Base-by-base conservation (phyloP, 805 yeast genomes). In the Komagataella mondaviorum region DNA sequence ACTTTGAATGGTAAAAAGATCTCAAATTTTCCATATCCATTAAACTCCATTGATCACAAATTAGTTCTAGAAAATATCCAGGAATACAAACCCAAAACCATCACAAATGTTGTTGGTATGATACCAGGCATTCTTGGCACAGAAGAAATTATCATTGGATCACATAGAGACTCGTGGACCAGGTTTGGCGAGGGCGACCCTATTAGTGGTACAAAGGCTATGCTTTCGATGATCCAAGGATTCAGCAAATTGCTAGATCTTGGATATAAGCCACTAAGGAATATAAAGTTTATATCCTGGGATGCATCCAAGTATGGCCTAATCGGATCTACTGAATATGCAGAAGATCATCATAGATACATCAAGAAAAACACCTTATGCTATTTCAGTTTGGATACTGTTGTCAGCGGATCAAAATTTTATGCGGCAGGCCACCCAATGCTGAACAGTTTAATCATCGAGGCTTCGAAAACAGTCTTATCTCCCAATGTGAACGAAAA, bases 341-440 rank as follows among this genome's bases (percentile, higher is more conserved):
- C 79, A 45, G 82, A 78, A 62, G 71, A 65, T 55, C 70, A 71
- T 50, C 65, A 74, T 16, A 64, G 63, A 36, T 54, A 57, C 6
- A 65, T 76, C 54, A 65, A 66, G 50, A 64, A 63, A 47, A 70
- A 73, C 17, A 74, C 74, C 4, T 72, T 78, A 20, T 76, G 76
- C 0, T 78, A 77, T 58, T 61, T 78, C 52, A 77, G 78, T 57
- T 59, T 77, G 59, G 81, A 77, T 59, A 67, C 66, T 6, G 78
- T 80, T 1, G 75, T 80, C 2, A 60, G 71, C 22, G 90, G 90
- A 1, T 63, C 71, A 12, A 59, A 67, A 23, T 69, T 85, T 51
- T 53, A 58, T 3, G 66, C 80, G 48, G 66, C 69, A 17, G 70
- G 83, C 0, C 78, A 83, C 48, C 88, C 88, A n/a, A 60, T 82